Evolutionary conservation across 2,329 filamentous ascomycete genomes (phyloP).

Genomic region (Calonectria pseudoreteaudii): DNA sequence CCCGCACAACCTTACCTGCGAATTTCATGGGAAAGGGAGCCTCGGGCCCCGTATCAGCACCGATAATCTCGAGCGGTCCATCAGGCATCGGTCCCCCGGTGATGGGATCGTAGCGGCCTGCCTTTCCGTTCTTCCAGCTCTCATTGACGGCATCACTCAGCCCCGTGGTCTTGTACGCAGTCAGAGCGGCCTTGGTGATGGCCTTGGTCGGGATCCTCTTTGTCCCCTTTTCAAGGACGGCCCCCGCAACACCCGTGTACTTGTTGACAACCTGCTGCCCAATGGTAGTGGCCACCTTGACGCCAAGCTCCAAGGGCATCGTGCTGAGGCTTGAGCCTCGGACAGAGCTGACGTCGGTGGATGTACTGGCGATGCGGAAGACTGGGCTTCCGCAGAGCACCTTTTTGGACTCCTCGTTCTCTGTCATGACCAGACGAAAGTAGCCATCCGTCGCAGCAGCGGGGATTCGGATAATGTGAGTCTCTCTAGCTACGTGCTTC

Average conservation of each 20-base stretch:
- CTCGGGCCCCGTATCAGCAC: slow-evolving; percentile 62
- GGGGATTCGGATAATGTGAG: slow-evolving; percentile 73
- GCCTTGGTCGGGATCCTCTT: slow-evolving; percentile 49
- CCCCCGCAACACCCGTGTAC: slow-evolving; percentile 53
- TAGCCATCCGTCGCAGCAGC: slow-evolving; percentile 74
- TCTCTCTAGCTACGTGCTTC: slow-evolving; percentile 69
- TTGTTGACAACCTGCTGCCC: slow-evolving; percentile 58
- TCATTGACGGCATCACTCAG: slow-evolving; percentile 43
- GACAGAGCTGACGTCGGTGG: slow-evolving; percentile 69
- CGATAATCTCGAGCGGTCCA: slow-evolving; percentile 54
- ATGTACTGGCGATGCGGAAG: slow-evolving; percentile 76
- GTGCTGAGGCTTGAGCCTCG: slow-evolving; percentile 74
- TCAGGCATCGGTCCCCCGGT: slow-evolving; percentile 48
- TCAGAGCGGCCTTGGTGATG: slow-evolving; percentile 54
- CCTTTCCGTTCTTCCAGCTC: slow-evolving; percentile 53
- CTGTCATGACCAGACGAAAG: slow-evolving; percentile 74
- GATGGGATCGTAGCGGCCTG: slow-evolving; percentile 51
- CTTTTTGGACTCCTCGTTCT: slow-evolving; percentile 58
- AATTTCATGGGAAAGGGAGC: slow-evolving; percentile 67
- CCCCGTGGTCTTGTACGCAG: slow-evolving; percentile 48
- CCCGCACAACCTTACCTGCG: slow-evolving; percentile 58
- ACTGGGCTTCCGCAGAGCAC: slow-evolving; percentile 74
- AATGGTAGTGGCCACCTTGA: slow-evolving; percentile 66
- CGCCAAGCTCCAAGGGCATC: slow-evolving; percentile 74
- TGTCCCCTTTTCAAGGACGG: slow-evolving; percentile 55